A percentile compares a stretch with the other conserved stretches of the same genome.
Conservation (phyloP, 306 rosid genomes). For the Aeschynomene evenia region DNA sequence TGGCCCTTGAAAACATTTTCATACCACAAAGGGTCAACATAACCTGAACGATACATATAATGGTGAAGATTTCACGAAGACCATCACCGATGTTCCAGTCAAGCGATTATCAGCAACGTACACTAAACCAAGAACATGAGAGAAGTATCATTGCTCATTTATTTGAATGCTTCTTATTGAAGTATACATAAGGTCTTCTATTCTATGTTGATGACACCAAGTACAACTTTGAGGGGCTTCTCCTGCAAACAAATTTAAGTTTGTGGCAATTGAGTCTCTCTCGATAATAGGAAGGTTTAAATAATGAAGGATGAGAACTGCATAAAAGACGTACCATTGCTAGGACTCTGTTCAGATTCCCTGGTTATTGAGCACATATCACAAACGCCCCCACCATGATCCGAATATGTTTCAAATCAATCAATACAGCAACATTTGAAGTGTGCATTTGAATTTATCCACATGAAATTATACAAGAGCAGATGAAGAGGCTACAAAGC, state of each 20-base stretch:
- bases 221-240: conserved; percentile 20
- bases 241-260: conserved; percentile 36
- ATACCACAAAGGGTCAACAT: not conserved
- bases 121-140: not conserved
- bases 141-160: conserved; percentile 10
- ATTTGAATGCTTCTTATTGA: not conserved
- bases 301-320: not conserved
- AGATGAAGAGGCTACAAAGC: conserved; percentile 32
- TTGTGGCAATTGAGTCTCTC: not conserved
- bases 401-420: conserved; percentile 20
- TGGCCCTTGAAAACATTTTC: too few relatives aligned
- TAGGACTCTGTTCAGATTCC: conserved; percentile 19
- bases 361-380: conserved; percentile 26
- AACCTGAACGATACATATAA: not conserved
- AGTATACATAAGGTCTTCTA: conserved; percentile 17
- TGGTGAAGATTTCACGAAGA: not conserved
- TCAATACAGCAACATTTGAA: conserved; percentile 28
- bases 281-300: not conserved
- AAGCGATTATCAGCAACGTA: conserved; percentile 11
- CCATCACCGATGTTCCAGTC: not conserved
- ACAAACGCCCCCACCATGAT: conserved; percentile 5
- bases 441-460: conserved; percentile 22
- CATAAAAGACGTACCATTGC: conserved; percentile 27
- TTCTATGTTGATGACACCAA: conserved; percentile 22
- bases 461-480: conserved; percentile 4